Evolutionary conservation across 2,329 filamentous ascomycete genomes (phyloP).

Genomic region (Beauveria varroae): DNA sequence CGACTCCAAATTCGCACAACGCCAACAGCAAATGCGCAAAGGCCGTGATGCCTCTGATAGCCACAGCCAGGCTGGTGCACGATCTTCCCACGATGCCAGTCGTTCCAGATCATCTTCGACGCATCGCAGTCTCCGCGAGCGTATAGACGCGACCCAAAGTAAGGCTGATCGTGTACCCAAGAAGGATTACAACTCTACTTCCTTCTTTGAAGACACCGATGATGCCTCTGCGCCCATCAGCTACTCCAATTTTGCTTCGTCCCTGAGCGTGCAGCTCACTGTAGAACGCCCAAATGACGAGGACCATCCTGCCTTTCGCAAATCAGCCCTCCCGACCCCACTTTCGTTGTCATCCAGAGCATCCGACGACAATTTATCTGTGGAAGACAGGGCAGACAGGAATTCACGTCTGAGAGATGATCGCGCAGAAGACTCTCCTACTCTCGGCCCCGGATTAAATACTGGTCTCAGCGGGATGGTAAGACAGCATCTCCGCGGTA

Average conservation of each 20-base stretch:
- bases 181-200: conserved; percentile 27
- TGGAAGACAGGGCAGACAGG: conserved; percentile 17
- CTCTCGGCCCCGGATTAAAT: conserved; percentile 60
- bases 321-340: conserved; percentile 36
- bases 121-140: conserved; percentile 29
- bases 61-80: conserved; percentile 43
- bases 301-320: conserved; percentile 48
- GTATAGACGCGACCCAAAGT: conserved; percentile 21
- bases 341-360: conserved; percentile 26
- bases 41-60: conserved; percentile 45
- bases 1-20: conserved; percentile 75
- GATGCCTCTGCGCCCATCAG: conserved; percentile 19
- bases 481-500: conserved; percentile 72
- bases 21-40: conserved; percentile 73
- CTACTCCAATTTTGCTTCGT: conserved; percentile 9
- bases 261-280: conserved; percentile 17
- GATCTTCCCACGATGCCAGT: conserved; percentile 25
- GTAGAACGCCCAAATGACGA: conserved; percentile 43
- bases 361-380: conserved; percentile 23
- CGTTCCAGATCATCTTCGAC: conserved; percentile 41
- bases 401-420: conserved; percentile 10
- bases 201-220: conserved; percentile 40
- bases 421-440: conserved; percentile 62
- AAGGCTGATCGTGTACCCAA: conserved; percentile 21
- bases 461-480: conserved; percentile 72